Conservation (phyloP, 2,329 filamentous ascomycete species). For the Berkeleyomyces rouxiae region DNA sequence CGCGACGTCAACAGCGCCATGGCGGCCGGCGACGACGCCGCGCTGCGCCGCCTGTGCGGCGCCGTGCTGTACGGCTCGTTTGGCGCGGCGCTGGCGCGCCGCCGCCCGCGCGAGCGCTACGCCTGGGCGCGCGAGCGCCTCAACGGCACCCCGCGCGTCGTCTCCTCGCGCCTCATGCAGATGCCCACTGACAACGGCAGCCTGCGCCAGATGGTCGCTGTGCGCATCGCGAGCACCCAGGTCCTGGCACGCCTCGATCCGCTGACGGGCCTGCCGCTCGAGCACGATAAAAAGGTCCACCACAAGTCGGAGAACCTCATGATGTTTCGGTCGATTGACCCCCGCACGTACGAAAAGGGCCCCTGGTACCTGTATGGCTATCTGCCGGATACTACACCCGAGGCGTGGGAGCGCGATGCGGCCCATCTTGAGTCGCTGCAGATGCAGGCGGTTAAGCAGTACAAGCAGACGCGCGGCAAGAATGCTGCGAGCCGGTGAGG, state of each 20-base stretch:
- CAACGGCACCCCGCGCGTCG: constrained; percentile 30
- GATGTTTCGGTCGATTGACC: constrained; percentile 32
- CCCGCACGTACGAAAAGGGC: constrained; percentile 28
- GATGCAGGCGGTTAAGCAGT: constrained; percentile 19
- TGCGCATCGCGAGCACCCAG: constrained; percentile 42
- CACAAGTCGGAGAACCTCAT: constrained; percentile 49
- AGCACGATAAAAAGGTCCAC: constrained; percentile 33
- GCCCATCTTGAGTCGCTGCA: constrained; percentile 8
- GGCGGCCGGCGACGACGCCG: constrained; percentile 37
- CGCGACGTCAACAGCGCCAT: constrained; percentile 43
- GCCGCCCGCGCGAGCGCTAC: constrained; percentile 29
- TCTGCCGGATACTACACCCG: constrained; percentile 34
- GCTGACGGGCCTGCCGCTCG: constrained; percentile 24
- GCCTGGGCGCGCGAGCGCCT: constrained; percentile 35
- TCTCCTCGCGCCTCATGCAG: constrained; percentile 36
- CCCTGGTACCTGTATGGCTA: constrained; percentile 53
- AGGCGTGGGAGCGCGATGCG: constrained; percentile 20
- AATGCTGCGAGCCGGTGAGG: constrained; percentile 15
- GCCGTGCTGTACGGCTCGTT: constrained; percentile 35
- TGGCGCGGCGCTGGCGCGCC: constrained; percentile 33
- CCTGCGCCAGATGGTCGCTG: constrained; percentile 41
- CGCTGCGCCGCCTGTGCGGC: constrained; percentile 37
- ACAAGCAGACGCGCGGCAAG: constrained; percentile 19
- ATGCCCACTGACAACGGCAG: constrained; percentile 25
- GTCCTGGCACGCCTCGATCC: constrained; percentile 28